Evolutionary conservation across 1,284 basidiomycete genomes (phyloP), one percentile per base, ranked within the genome.

Genomic region (Heterobasidion annosum): DNA sequence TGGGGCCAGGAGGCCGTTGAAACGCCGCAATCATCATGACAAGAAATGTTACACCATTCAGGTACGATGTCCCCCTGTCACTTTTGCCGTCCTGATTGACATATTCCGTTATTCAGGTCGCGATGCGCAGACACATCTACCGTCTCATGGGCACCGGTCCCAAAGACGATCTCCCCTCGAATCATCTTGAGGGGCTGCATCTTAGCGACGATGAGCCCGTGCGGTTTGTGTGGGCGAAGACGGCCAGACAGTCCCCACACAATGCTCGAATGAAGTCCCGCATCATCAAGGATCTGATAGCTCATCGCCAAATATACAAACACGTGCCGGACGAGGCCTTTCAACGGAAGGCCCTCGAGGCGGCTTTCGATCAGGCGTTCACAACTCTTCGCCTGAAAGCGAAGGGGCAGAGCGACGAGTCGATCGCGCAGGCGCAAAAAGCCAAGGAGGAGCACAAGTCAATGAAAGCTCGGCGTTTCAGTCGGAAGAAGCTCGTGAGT

Each of bases 151-250:
- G 73, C 18, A 58, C 85, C 6, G 71, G 75, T 7, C 72, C 65
- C 35, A 82, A 82, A 59, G 78, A 79, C 57, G 64, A 75, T 0
- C 68, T 89, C 9, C 86, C 85, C 0, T 76, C 79, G 54, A 79
- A 76, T 52, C 78, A 84, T 61, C 60, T 64, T 6, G 85, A 88
- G 60, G 80, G 78, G 10, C 66, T 65, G 9, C 58, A 67, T 1
- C 60, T 82, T 2, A 67, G 67, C 2, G 58, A 70, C 7, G 63
- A 71, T 18, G 74, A 82, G 18, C 77, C 84, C 2, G 71, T 89
- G 9, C 81, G 86, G 13, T 88, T 88, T 61, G 81, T 87, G 3
- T 88, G 85, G 85, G 79, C 82, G 54, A 85, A 85, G 65, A 88
- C 85, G 1, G 72, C 76, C 8, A 85, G 79, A 57, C 83, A 88